Conservation (phyloP, 345 rosid genomes). For the Firmiana major region DNA sequence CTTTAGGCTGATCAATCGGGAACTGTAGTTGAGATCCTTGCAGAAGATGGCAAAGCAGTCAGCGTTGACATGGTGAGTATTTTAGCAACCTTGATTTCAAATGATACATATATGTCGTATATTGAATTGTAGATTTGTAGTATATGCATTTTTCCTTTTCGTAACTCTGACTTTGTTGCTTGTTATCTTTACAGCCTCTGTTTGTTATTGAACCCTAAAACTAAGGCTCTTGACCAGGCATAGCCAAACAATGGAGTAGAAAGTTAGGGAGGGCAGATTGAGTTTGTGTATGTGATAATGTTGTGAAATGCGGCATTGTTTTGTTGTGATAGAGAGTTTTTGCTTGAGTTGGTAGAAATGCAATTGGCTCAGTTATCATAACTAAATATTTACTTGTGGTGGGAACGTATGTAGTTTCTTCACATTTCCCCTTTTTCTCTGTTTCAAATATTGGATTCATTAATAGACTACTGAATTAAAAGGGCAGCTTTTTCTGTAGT, state of each 20-base stretch:
- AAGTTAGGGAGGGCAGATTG: constrained; percentile 14
- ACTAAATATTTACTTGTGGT: not conserved
- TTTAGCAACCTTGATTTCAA: not conserved
- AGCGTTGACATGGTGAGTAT: constrained; percentile 63
- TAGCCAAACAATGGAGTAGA: constrained; percentile 5
- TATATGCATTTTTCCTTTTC: not conserved
- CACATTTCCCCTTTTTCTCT: not conserved
- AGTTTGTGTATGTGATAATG: constrained; percentile 10
- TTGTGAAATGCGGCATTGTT: constrained; percentile 31
- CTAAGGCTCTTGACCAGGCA: not conserved
- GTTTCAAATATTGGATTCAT: not conserved
- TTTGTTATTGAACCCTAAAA: constrained; percentile 68
- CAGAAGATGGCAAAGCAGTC: constrained; percentile 73
- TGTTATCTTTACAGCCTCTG: constrained; percentile 52
- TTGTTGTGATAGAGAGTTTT: constrained; percentile 16
- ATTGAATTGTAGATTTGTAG: not conserved
- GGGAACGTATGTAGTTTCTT: not conserved
- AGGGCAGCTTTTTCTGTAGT: not conserved
- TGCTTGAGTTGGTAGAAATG: constrained; percentile 22
- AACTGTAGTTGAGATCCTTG: constrained; percentile 66
- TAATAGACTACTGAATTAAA: not conserved
- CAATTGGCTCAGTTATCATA: not conserved
- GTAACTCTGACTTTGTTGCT: not conserved
- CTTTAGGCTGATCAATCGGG: constrained; percentile 75
- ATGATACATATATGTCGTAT: not conserved